These are phyloP conservation scores for Musa troglodytarum DNA, from an alignment of 176 grass and related monocot species.

Conservation along the genomic window DNA sequence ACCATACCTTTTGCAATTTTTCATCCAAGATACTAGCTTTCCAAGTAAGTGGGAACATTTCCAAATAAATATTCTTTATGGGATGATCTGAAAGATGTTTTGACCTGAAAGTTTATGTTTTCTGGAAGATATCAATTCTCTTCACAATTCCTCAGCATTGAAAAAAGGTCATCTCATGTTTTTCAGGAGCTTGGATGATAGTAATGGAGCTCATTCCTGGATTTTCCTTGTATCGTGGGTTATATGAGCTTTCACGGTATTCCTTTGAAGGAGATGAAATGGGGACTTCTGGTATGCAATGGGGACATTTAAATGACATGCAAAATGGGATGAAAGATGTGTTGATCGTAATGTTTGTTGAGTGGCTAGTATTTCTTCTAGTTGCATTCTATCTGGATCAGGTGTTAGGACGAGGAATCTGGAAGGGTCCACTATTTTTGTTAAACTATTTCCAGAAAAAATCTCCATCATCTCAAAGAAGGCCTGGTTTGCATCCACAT, in stretches of 20 bases:
- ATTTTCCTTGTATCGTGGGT: slow-evolving; percentile 69
- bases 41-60: slow-evolving; percentile 46
- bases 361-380: slow-evolving; percentile 59
- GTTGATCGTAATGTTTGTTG: slow-evolving; percentile 77
- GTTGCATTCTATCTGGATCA: slow-evolving; percentile 62
- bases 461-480: slow-evolving; percentile 20
- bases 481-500: slow-evolving; percentile 32
- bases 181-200: slow-evolving; percentile 62
- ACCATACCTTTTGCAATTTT: slow-evolving; percentile 46
- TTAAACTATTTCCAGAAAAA: slow-evolving; percentile 44
- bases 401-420: slow-evolving; percentile 22
- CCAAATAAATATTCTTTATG: not conserved
- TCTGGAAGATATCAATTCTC: slow-evolving; percentile 11
- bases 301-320: slow-evolving; percentile 51
- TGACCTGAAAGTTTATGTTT: not conserved
- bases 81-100: not conserved
- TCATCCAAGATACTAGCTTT: slow-evolving; percentile 49
- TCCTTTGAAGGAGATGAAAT: slow-evolving; percentile 37
- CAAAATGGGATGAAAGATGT: slow-evolving; percentile 52
- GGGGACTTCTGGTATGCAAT: slow-evolving; percentile 58
- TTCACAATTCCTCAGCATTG: not conserved
- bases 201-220: slow-evolving; percentile 77
- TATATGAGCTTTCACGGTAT: slow-evolving; percentile 73
- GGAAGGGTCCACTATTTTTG: slow-evolving; percentile 39
- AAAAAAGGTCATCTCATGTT: not conserved